These are phyloP conservation scores for Avena sativa DNA, from an alignment of 176 grass and related monocot species.

Conservation along the genomic window DNA sequence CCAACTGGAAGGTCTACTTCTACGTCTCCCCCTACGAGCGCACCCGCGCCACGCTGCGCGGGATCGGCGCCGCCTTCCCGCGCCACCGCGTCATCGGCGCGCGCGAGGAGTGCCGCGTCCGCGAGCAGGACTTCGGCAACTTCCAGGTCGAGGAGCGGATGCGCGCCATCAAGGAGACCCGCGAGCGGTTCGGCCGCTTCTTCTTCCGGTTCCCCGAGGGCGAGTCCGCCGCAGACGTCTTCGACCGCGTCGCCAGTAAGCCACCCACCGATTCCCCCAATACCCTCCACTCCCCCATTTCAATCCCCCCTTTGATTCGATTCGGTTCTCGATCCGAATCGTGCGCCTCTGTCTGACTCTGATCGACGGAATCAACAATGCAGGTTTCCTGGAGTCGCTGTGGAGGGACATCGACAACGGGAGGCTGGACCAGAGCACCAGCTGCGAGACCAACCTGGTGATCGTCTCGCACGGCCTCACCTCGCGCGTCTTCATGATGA, in stretches of 20 bases:
- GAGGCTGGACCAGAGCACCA: conserved; percentile 60
- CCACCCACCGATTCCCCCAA: not conserved
- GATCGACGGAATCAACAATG: not conserved
- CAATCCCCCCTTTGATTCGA: not conserved
- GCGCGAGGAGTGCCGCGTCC: conserved; percentile 92
- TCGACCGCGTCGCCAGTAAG: conserved; percentile 91
- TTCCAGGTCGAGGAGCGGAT: conserved; percentile 98
- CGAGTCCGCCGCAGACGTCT: conserved; percentile 96
- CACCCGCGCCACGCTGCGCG: conserved; percentile 78
- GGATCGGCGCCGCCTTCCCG: conserved; percentile 81
- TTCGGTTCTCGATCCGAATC: not conserved
- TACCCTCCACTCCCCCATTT: not conserved
- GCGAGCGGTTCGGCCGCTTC: conserved; percentile 87
- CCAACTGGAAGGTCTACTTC: conserved; percentile 89
- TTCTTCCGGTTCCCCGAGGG: conserved; percentile 99
- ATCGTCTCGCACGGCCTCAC: conserved; percentile 93
- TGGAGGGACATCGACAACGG: conserved; percentile 97
- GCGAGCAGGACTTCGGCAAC: conserved; percentile 99
- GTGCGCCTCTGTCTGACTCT: not conserved
- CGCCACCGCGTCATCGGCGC: conserved; percentile 78
- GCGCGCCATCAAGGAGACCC: conserved; percentile 79
- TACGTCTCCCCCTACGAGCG: conserved; percentile 94
- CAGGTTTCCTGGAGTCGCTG: conserved; percentile 92
- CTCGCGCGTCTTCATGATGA: conserved; percentile 93
- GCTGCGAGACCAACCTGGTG: conserved; percentile 80